These are phyloP conservation scores for Lasiodiplodia theobromae DNA, from an alignment of 2,329 filamentous ascomycete genomes.

Conservation along the genomic window DNA sequence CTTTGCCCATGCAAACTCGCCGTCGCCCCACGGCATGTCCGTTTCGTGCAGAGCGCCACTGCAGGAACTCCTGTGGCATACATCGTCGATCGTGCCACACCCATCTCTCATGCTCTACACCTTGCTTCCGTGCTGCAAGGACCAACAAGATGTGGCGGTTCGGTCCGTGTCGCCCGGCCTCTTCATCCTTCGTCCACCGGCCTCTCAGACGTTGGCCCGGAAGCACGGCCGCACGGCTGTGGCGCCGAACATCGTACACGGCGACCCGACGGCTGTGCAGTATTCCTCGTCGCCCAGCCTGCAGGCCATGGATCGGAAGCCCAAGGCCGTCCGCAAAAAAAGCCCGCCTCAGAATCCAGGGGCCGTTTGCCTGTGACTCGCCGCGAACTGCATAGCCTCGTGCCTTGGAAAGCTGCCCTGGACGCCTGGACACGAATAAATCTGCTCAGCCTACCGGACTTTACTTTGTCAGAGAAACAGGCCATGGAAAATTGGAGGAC, in stretches of 20 bases:
- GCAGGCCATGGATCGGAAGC: not conserved
- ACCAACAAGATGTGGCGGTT: slow-evolving; percentile 18
- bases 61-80: slow-evolving; percentile 14
- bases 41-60: slow-evolving; percentile 15
- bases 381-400: slow-evolving; percentile 7
- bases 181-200: slow-evolving; percentile 16
- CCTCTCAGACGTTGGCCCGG: slow-evolving; percentile 12
- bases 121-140: not conserved
- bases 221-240: slow-evolving; percentile 28
- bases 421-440: not conserved
- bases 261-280: slow-evolving; percentile 11
- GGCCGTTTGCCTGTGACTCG: not conserved
- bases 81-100: slow-evolving; percentile 5
- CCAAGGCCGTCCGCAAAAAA: slow-evolving; percentile 1
- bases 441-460: not conserved
- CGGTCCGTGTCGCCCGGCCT: slow-evolving; percentile 18
- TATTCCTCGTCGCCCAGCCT: slow-evolving; percentile 5
- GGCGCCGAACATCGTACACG: slow-evolving; percentile 18
- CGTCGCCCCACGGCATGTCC: slow-evolving; percentile 15
- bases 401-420: not conserved
- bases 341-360: not conserved
- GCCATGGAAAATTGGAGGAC: not conserved
- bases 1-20: slow-evolving; percentile 13
- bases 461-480: not conserved
- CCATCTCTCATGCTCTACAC: not conserved